These are phyloP conservation scores for Dendrobium officinale DNA, from an alignment of 106 monocot genomes.

Conservation along the genomic window DNA sequence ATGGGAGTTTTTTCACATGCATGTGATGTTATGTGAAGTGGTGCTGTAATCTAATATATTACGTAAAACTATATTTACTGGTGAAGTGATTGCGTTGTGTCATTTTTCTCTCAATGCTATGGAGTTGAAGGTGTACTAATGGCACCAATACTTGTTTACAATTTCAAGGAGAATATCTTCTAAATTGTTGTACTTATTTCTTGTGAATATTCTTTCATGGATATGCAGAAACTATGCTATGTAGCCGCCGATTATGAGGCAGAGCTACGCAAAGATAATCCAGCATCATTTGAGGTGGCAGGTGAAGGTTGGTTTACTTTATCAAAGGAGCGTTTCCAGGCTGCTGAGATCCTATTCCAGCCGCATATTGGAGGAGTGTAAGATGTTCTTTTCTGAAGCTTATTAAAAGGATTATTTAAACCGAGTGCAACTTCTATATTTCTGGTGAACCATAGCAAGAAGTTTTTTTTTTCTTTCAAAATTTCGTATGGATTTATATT, in stretches of 20 bases:
- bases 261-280: slow-evolving; percentile 65
- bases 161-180: not conserved
- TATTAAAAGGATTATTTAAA: not conserved
- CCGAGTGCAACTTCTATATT: not conserved
- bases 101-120: not conserved
- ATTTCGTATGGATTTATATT: not conserved
- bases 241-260: slow-evolving; percentile 81
- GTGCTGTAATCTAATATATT: not conserved
- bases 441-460: not conserved
- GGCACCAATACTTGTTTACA: not conserved
- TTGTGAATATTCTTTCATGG: not conserved
- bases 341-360: slow-evolving; percentile 85
- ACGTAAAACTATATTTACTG: not conserved
- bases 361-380: slow-evolving; percentile 83
- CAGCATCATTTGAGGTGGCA: slow-evolving; percentile 68
- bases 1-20: not conserved
- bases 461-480: not conserved
- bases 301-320: slow-evolving; percentile 88
- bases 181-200: not conserved
- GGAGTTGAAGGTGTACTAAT: not conserved
- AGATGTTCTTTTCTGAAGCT: slow-evolving; percentile 18
- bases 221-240: slow-evolving; percentile 80
- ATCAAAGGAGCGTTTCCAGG: slow-evolving; percentile 77
- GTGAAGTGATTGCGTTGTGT: not conserved
- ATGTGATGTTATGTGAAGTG: slow-evolving; percentile 2